A percentile compares a stretch with the other conserved stretches of the same genome.
Conservation (phyloP, 2,329 filamentous ascomycete genomes). For the Juglanconis oblonga region DNA sequence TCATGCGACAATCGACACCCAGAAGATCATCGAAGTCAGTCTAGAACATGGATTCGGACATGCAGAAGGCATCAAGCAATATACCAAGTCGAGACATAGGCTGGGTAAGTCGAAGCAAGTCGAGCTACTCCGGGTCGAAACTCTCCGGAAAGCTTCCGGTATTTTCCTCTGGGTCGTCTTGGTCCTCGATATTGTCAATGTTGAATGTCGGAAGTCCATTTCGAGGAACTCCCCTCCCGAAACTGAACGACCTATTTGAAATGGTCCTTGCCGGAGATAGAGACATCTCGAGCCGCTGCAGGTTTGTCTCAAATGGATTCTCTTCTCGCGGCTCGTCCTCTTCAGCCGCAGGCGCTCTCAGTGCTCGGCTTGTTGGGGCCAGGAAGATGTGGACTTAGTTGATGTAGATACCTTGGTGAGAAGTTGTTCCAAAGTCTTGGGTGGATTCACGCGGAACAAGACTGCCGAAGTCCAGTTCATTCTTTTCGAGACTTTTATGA, state of each 20-base stretch:
- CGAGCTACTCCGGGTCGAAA: not conserved
- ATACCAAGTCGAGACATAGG: not conserved
- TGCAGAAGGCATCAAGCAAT: not conserved
- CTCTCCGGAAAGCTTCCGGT: not conserved
- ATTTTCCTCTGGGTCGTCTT: constrained; percentile 35
- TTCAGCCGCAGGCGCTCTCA: constrained; percentile 42
- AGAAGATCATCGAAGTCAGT: not conserved
- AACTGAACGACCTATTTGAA: constrained; percentile 46
- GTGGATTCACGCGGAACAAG: constrained; percentile 35
- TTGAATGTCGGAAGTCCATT: constrained; percentile 21
- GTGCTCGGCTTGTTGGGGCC: not conserved
- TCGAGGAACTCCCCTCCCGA: constrained; percentile 21
- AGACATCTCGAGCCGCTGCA: constrained; percentile 34
- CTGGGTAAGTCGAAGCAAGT: not conserved
- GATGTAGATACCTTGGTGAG: constrained; percentile 34
- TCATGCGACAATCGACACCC: not conserved
- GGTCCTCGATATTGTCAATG: constrained; percentile 37
- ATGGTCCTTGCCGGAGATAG: constrained; percentile 49
- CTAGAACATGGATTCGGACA: not conserved
- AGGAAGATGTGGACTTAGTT: constrained; percentile 4
- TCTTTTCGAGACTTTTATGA: constrained; percentile 43
- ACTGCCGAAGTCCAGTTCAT: constrained; percentile 46
- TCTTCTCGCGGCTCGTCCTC: constrained; percentile 42
- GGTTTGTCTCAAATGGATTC: constrained; percentile 50
- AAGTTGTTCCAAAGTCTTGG: constrained; percentile 48